Percentiles rank a stretch among this genome's conserved stretches.
Conservation (phyloP, 352 stramenopile species). For the Globisporangium carolinianum region DNA sequence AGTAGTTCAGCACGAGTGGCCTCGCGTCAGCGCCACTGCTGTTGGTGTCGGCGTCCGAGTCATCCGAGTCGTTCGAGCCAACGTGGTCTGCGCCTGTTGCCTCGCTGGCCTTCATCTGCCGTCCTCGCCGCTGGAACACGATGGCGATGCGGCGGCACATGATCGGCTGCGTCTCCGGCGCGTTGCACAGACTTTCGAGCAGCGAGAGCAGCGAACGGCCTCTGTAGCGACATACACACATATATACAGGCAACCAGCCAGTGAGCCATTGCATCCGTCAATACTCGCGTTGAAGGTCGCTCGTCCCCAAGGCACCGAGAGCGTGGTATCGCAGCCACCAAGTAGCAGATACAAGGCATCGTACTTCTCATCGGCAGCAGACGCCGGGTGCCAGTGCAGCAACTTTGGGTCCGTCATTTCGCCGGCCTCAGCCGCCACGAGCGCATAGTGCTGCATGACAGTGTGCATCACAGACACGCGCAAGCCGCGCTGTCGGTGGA, state of each 20-base stretch:
- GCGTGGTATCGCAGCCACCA: neutral
- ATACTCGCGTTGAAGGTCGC: no score
- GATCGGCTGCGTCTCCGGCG: constrained; percentile 40
- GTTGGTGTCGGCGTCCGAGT: no score
- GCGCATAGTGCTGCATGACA: constrained; percentile 13
- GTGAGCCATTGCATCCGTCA: no score
- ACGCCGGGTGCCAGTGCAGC: constrained; percentile 56
- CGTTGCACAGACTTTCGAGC: constrained; percentile 43
- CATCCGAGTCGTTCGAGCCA: neutral
- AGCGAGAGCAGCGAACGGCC: constrained; percentile 33
- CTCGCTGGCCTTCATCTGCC: constrained; percentile 8
- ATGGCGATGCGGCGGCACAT: constrained; percentile 44
- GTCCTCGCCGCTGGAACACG: constrained; percentile 37
- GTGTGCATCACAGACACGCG: constrained; percentile 8
- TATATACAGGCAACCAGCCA: no score
- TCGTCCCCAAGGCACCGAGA: no score
- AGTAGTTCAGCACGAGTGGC: constrained; percentile 17
- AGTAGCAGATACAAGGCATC: neutral
- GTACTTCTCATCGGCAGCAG: constrained; percentile 25
- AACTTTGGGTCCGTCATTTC: constrained; percentile 23
- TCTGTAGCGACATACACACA: constrained; percentile 11
- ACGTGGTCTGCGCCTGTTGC: neutral
- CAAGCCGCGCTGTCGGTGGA: constrained; percentile 2
- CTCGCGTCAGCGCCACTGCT: neutral
- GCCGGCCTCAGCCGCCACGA: constrained; percentile 19